Percentiles rank a stretch among this genome's conserved stretches.
phyloP scores from a whole-genome alignment of 2,329 filamentous ascomycete species.

The Cladorrhinum sp. region DNA sequence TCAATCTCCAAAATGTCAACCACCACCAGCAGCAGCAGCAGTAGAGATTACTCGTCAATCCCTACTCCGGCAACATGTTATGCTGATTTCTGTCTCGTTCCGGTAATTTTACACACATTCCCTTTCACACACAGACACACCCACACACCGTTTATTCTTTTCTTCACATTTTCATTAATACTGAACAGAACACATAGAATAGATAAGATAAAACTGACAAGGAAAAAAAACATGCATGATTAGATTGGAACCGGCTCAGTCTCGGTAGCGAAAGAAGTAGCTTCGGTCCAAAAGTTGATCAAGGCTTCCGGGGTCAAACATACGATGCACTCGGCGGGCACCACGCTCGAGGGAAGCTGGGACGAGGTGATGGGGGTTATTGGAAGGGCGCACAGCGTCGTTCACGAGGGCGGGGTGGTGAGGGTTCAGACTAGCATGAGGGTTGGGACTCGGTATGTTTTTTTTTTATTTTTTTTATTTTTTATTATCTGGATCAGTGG shows the following conservation, averaged over 20 bases:
- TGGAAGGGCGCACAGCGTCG: constrained; percentile 77
- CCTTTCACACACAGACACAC: not conserved
- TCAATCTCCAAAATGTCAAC: not conserved
- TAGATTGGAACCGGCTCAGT: constrained; percentile 75
- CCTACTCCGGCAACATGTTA: constrained; percentile 72
- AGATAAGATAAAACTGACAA: no score
- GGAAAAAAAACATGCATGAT: not conserved
- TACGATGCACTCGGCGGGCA: constrained; percentile 90
- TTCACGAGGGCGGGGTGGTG: constrained; percentile 73
- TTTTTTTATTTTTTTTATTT: not conserved
- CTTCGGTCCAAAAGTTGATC: constrained; percentile 81
- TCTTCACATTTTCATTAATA: no score
- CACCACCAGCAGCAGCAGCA: constrained; percentile 7
- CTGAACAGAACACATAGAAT: no score
- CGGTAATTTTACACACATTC: constrained; percentile 43
- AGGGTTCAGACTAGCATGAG: constrained; percentile 88
- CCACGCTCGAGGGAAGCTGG: constrained; percentile 90
- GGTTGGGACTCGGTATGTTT: constrained; percentile 68
- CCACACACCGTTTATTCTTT: no score
- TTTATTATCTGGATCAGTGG: not conserved
- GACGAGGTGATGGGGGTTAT: constrained; percentile 80
- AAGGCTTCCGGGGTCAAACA: constrained; percentile 70
- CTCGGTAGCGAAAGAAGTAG: constrained; percentile 79
- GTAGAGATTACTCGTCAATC: constrained; percentile 47
- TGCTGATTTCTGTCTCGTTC: constrained; percentile 89